phyloP scores from a whole-genome alignment of 768 basidiomycete genomes.

The Tephrocybe rancida region DNA sequence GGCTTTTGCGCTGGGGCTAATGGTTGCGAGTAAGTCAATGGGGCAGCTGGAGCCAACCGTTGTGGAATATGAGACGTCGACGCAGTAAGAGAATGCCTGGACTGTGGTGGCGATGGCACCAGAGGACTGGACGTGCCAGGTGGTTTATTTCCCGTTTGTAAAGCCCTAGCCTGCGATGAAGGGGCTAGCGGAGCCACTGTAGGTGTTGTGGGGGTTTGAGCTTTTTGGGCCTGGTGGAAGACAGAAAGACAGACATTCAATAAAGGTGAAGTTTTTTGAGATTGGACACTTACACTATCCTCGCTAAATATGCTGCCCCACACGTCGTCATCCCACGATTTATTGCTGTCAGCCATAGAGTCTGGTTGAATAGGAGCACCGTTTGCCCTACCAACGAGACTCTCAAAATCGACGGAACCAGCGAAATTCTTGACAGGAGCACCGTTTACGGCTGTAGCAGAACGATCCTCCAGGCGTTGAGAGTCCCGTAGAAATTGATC shows the following conservation, averaged over 20 bases:
- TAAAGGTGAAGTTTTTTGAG: neutral
- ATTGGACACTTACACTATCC: constrained; percentile 27
- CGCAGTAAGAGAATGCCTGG: constrained; percentile 8
- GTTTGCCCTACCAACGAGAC: constrained; percentile 68
- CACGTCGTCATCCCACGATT: constrained; percentile 79
- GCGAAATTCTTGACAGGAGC: constrained; percentile 34
- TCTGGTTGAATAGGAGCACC: constrained; percentile 49
- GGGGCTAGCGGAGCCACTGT: constrained; percentile 7
- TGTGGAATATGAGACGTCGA: constrained; percentile 2
- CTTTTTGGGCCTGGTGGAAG: constrained; percentile 14
- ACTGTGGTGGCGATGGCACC: constrained; percentile 7
- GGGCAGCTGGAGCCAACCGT: constrained; percentile 9
- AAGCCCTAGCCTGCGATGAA: constrained; percentile 37
- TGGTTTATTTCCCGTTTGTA: constrained; percentile 39
- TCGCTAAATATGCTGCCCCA: constrained; percentile 79
- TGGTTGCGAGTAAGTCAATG: neutral
- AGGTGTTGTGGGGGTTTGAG: constrained; percentile 28
- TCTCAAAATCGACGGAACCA: constrained; percentile 83
- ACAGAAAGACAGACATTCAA: neutral
- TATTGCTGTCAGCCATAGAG: constrained; percentile 34
- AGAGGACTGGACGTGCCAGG: constrained; percentile 29
- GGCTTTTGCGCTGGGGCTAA: neutral
- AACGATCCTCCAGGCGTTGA: constrained; percentile 84
- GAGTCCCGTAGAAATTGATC: constrained; percentile 91
- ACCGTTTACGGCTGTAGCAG: constrained; percentile 49